Evolutionary conservation across 495 filamentous ascomycete species (phyloP).

Genomic region (Penicillium paradoxum): DNA sequence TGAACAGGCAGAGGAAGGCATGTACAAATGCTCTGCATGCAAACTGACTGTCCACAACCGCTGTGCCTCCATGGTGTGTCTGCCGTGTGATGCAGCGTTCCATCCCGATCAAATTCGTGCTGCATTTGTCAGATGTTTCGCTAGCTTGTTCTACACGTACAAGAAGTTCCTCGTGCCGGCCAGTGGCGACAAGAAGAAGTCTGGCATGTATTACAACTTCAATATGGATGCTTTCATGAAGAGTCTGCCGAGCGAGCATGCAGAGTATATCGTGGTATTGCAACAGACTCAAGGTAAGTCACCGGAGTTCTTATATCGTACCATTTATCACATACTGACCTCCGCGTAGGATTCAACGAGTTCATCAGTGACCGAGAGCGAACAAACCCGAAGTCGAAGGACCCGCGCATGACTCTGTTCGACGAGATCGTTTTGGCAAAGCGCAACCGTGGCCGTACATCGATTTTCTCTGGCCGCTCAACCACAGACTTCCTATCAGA

Average conservation of each 20-base stretch:
- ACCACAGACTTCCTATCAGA: slow-evolving; percentile 74
- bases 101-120: slow-evolving; percentile 84
- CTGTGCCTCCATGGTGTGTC: slow-evolving; percentile 72
- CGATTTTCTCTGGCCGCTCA: slow-evolving; percentile 45
- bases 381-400: slow-evolving; percentile 42
- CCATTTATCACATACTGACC: background rate
- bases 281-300: slow-evolving; percentile 84
- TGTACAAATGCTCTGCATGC: slow-evolving; percentile 81
- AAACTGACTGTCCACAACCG: slow-evolving; percentile 70
- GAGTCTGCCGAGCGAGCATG: slow-evolving; percentile 85
- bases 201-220: slow-evolving; percentile 83
- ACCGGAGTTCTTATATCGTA: background rate
- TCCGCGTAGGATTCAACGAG: slow-evolving; percentile 73
- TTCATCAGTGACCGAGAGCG: slow-evolving; percentile 90
- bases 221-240: slow-evolving; percentile 91
- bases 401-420: slow-evolving; percentile 78
- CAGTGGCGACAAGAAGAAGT: slow-evolving; percentile 75
- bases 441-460: slow-evolving; percentile 70
- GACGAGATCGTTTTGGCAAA: slow-evolving; percentile 95
- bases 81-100: slow-evolving; percentile 89
- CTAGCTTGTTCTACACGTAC: slow-evolving; percentile 93
- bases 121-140: slow-evolving; percentile 90
- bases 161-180: slow-evolving; percentile 75
- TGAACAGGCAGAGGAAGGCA: slow-evolving; percentile 81
- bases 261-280: slow-evolving; percentile 80